Evolutionary conservation across 2,329 filamentous ascomycete species (phyloP).

Genomic region (Tympanopsis confertula): DNA sequence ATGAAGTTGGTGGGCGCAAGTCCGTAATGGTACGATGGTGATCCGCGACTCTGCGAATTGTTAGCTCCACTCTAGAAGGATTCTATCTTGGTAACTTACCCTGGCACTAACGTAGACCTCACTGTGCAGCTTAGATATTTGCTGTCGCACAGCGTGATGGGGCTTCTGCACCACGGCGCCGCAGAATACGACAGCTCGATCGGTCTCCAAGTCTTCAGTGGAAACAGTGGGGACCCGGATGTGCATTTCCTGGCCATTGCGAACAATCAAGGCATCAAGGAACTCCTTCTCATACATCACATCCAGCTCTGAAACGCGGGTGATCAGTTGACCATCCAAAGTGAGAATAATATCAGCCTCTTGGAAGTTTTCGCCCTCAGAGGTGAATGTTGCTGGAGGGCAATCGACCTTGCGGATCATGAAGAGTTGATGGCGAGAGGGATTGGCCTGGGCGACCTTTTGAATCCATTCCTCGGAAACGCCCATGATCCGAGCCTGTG

Average conservation of each 20-base stretch:
- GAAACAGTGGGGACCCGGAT: slow-evolving; percentile 75
- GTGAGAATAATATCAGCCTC: slow-evolving; percentile 91
- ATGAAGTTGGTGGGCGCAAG: slow-evolving; percentile 95
- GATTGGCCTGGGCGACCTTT: slow-evolving; percentile 77
- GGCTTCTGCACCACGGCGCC: slow-evolving; percentile 86
- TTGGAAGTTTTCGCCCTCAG: slow-evolving; percentile 42
- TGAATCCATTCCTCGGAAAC: slow-evolving; percentile 93
- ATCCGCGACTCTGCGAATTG: slow-evolving; percentile 53
- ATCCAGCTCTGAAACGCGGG: slow-evolving; percentile 82
- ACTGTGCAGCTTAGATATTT: slow-evolving; percentile 91
- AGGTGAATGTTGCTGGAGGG: slow-evolving; percentile 4
- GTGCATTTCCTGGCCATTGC: slow-evolving; percentile 67
- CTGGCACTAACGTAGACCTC: slow-evolving; percentile 92
- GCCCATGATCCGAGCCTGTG: slow-evolving; percentile 91
- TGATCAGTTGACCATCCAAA: slow-evolving; percentile 84
- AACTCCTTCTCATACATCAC: slow-evolving; percentile 86
- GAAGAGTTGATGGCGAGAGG: slow-evolving; percentile 88
- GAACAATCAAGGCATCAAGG: slow-evolving; percentile 76
- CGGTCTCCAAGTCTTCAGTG: slow-evolving; percentile 83
- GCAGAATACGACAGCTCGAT: slow-evolving; percentile 86
- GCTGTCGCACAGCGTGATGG: slow-evolving; percentile 90
- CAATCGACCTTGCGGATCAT: slow-evolving; percentile 77
- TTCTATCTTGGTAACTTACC: neutral
- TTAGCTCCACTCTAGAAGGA: neutral
- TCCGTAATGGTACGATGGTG: slow-evolving; percentile 78